Evolutionary conservation across 1,284 basidiomycete genomes (phyloP).

Genomic region (Meira miltonrushii): DNA sequence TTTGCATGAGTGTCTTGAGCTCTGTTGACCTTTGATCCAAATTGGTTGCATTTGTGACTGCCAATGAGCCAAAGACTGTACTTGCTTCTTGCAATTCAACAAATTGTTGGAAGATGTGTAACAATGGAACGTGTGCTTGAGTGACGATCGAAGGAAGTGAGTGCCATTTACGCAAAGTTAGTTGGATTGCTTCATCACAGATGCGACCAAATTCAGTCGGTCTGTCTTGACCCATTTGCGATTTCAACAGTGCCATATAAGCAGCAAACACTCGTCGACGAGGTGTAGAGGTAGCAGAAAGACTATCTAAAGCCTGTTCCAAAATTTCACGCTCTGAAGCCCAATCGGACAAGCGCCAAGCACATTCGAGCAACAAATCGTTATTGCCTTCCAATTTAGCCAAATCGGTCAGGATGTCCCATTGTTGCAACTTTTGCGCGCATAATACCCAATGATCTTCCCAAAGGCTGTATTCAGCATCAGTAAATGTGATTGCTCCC

Average conservation of each 20-base stretch:
- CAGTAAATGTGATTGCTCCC: constrained; percentile 81
- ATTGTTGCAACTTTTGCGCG: constrained; percentile 91
- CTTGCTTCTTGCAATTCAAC: constrained; percentile 91
- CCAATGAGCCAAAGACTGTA: constrained; percentile 75
- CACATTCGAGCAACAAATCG: constrained; percentile 87
- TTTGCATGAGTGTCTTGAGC: constrained; percentile 64
- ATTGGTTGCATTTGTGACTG: constrained; percentile 79
- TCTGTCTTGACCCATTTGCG: constrained; percentile 52
- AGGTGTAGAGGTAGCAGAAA: constrained; percentile 83
- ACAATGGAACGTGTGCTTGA: constrained; percentile 82
- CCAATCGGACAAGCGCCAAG: constrained; percentile 95
- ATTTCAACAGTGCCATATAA: constrained; percentile 72
- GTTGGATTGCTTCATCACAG: constrained; percentile 93
- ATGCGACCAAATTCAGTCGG: constrained; percentile 57
- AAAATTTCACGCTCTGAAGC: constrained; percentile 66
- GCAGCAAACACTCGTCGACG: constrained; percentile 92
- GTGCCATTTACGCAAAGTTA: constrained; percentile 93
- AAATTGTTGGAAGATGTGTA: constrained; percentile 98
- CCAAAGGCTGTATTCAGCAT: constrained; percentile 95
- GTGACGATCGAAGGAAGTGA: constrained; percentile 79
- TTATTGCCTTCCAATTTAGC: constrained; percentile 85
- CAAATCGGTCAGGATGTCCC: constrained; percentile 77
- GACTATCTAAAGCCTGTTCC: constrained; percentile 75
- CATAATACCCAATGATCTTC: constrained; percentile 99
- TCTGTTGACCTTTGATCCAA: constrained; percentile 91